Evolutionary conservation across 1,139 yeast genomes (phyloP).

Genomic region (Magnusiomyces magnusii): DNA sequence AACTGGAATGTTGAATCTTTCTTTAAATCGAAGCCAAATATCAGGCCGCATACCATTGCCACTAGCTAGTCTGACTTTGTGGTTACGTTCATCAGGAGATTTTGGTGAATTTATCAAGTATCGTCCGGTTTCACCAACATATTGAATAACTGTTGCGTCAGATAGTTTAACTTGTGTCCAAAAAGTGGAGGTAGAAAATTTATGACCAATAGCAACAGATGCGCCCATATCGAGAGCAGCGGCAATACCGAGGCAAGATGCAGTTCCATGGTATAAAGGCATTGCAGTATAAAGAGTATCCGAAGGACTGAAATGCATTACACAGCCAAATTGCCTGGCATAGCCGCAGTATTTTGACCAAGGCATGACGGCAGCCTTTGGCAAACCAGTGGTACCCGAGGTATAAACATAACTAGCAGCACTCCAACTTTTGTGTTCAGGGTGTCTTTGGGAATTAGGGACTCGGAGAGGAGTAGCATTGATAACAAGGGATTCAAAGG

Average conservation of each 20-base stretch:
- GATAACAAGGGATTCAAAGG: conserved; percentile 36
- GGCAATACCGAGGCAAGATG: conserved; percentile 77
- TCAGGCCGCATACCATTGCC: conserved; percentile 95
- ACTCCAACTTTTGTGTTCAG: conserved; percentile 30
- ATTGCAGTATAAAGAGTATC: conserved; percentile 78
- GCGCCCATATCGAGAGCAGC: conserved; percentile 62
- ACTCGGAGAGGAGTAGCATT: conserved; percentile 39
- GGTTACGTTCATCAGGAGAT: conserved; percentile 59
- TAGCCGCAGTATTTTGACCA: conserved; percentile 80
- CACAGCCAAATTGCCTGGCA: conserved; percentile 58
- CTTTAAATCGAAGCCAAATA: conserved; percentile 77
- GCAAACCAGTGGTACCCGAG: conserved; percentile 92
- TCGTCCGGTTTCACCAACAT: conserved; percentile 94
- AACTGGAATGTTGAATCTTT: conserved; percentile 62
- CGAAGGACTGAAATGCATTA: conserved; percentile 49
- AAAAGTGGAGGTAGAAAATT: conserved; percentile 76
- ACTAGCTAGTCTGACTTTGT: conserved; percentile 62
- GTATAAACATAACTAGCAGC: conserved; percentile 77
- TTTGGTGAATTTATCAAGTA: conserved; percentile 66
- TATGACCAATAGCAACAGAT: conserved; percentile 67
- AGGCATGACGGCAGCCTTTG: conserved; percentile 90
- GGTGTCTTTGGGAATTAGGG: conserved; percentile 30
- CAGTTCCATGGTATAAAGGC: conserved; percentile 96
- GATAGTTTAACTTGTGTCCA: conserved; percentile 83
- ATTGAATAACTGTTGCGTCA: conserved; percentile 75